phyloP scores from a whole-genome alignment of 139 green algal genomes.

The Coelastrella sp. region DNA sequence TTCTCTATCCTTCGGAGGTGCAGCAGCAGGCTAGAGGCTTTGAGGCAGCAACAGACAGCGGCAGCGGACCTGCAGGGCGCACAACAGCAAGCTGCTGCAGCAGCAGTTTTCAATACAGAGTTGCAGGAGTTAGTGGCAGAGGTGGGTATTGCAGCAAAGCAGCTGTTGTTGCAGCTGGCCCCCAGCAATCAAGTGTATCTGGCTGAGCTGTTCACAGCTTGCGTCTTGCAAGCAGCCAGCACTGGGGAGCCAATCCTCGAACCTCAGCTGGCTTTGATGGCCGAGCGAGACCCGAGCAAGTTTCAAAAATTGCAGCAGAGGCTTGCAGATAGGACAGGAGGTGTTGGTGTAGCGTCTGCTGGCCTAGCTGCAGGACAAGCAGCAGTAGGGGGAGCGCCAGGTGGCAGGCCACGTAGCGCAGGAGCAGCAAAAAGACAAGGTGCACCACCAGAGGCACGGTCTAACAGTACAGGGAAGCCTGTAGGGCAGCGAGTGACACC shows the following conservation, averaged over 20 bases:
- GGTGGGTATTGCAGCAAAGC: background rate
- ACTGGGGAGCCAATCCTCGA: slow-evolving; percentile 39
- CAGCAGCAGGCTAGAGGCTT: slow-evolving; percentile 22
- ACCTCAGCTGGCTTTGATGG: slow-evolving; percentile 39
- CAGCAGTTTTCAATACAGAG: slow-evolving; percentile 10
- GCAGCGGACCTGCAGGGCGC: background rate
- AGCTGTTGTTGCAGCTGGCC: slow-evolving; percentile 42
- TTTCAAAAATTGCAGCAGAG: slow-evolving; percentile 50
- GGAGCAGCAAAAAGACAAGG: background rate
- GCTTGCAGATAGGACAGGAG: background rate
- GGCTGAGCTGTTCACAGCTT: slow-evolving; percentile 42
- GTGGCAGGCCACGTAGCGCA: background rate
- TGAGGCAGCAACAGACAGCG: slow-evolving; percentile 6
- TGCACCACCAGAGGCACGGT: too few species aligned
- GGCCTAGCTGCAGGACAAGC: background rate
- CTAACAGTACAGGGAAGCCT: background rate
- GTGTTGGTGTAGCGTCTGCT: background rate
- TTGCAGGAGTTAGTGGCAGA: slow-evolving; percentile 28
- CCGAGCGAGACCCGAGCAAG: slow-evolving; percentile 23
- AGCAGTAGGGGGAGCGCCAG: background rate
- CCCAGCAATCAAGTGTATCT: slow-evolving; percentile 28
- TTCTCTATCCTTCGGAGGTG: slow-evolving; percentile 33
- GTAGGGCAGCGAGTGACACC: background rate
- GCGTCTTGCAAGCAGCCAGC: slow-evolving; percentile 41
- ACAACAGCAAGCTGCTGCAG: slow-evolving; percentile 25